Conservation (phyloP, 139 green algal species). For the Gonium pectorale region DNA sequence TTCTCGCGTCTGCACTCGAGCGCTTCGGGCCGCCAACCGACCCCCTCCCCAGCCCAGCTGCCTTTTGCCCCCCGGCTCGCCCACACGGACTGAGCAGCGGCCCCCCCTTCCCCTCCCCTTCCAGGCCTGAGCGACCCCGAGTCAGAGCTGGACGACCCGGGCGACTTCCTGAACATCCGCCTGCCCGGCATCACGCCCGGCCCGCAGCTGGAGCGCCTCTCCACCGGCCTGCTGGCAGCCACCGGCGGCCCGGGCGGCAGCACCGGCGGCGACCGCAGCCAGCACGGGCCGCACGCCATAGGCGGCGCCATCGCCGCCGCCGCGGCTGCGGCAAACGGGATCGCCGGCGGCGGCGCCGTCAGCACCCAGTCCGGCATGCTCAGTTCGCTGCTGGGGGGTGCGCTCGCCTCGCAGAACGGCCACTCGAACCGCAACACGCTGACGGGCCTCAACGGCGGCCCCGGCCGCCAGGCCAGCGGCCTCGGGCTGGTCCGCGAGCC, state of each 20-base stretch:
- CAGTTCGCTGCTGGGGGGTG: too few relatives aligned
- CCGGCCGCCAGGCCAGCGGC: not conserved
- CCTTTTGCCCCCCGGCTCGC: too few relatives aligned
- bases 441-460: not conserved
- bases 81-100: too few relatives aligned
- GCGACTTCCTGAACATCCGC: slow-evolving; percentile 34
- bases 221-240: slow-evolving; percentile 14
- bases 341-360: not conserved
- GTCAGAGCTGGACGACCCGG: slow-evolving; percentile 25
- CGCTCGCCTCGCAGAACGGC: too few relatives aligned
- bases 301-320: not conserved
- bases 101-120: not conserved
- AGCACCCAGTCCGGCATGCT: too few relatives aligned
- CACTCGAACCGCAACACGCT: not conserved
- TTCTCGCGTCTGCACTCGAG: too few relatives aligned
- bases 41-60: too few relatives aligned
- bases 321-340: too few relatives aligned
- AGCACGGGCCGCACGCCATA: not conserved
- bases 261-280: slow-evolving; percentile 1
- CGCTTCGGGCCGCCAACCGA: too few relatives aligned
- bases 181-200: not conserved
- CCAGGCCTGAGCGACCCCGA: slow-evolving; percentile 35
- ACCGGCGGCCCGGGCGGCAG: not conserved
- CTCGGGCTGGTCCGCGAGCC: not conserved
- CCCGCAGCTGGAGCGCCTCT: slow-evolving; percentile 38